Base-by-base conservation (phyloP, 148 eudicot genomes). In the Camellia lanceoleosa region DNA sequence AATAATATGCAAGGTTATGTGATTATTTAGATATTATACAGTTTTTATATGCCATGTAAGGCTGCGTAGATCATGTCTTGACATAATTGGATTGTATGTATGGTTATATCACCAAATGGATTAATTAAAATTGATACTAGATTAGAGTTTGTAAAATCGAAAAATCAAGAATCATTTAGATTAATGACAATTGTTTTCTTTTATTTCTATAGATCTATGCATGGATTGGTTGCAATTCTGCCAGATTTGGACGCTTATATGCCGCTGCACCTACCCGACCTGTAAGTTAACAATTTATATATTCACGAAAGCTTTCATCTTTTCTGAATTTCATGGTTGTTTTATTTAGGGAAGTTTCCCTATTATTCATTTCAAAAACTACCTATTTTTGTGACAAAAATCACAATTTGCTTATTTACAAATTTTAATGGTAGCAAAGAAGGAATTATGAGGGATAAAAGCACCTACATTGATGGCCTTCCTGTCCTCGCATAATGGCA, bases 251-350 rank as follows among this genome's bases (percentile, higher is more conserved):
- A 82, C 81, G 85, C 78, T 83, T 88, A 47, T 85, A 85, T 84
- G 93, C 91, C 43, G 90, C 93, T 85, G 91, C 87, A 64, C 79
- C 90, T 3, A 90, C 91, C 47, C 83, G 85, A 58, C 93, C 91
- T 78, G 93, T 90, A 87, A 87, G 89, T 64, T 56, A 44, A 41
- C 23, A 41, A 30, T 59, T 80, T 73, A 30, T 13, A 63, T 73
- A 14, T 42, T 64, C 68, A 47, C 44, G 61, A 18, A 49, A 62
- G 16, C 63, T n/a, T 55, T 9, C 13, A 78, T 20, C 64, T 52
- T 78, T 67, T 78, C 52, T 30, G 18, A 44, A 14, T 41, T 73
- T 54, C 63, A 73, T 38, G n/a, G 4, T 54, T 16, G 16, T 73
- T 55, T 18, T 5, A 5, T 73, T 38, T 1, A 47, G 7, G 30